Conservation (phyloP, 169 alveolate species). For the Plasmodium coatneyi region DNA sequence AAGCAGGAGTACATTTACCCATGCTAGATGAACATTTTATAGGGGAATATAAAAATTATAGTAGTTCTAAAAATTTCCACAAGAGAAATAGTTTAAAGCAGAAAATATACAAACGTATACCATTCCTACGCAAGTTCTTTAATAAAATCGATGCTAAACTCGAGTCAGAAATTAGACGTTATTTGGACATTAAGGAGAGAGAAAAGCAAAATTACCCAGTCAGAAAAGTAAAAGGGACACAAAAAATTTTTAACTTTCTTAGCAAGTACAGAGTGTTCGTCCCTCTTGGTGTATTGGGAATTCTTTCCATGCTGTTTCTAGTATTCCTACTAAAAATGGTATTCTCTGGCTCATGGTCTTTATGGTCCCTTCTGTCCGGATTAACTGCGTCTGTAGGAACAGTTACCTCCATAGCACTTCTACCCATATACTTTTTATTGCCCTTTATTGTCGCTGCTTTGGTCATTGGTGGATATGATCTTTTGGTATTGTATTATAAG, state of each 20-base stretch:
- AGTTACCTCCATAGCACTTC: no score
- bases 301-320: neutral
- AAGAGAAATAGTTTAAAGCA: no score
- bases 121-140: no score
- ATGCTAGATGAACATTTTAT: no score
- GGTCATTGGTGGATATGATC: neutral
- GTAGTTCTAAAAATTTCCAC: no score
- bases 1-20: no score
- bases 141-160: neutral
- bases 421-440: no score
- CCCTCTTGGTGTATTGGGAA: neutral
- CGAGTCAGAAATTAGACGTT: neutral
- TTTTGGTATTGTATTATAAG: neutral
- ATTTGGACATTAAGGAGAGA: neutral
- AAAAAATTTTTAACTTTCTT: neutral
- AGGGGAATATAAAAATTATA: no score
- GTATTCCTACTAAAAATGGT: neutral
- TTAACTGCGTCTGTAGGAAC: no score
- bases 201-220: neutral
- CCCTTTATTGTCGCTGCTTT: neutral
- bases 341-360: neutral
- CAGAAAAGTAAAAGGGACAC: neutral
- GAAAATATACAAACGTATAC: no score
- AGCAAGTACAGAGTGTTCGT: neutral
- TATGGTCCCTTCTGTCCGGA: no score